These are phyloP conservation scores for Taiozyma sp. DNA, from an alignment of 1,139 yeast species.

Conservation along the genomic window DNA sequence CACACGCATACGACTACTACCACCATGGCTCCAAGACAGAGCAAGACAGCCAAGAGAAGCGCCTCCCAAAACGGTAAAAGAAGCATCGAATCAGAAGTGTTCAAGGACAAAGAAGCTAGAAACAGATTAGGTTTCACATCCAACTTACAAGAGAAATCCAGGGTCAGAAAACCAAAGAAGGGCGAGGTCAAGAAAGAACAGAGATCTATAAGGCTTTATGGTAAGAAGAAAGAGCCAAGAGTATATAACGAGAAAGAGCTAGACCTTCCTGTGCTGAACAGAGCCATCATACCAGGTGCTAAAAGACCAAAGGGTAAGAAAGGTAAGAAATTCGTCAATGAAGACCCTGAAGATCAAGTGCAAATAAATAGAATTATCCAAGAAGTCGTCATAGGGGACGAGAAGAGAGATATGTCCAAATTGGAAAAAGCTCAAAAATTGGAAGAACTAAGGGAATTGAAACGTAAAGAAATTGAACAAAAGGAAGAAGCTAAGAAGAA, in stretches of 20 bases:
- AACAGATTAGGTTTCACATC: constrained; percentile 60
- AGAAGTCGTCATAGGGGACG: constrained; percentile 78
- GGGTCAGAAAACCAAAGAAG: constrained; percentile 46
- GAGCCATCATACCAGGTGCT: constrained; percentile 83
- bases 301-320: constrained; percentile 78
- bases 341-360: constrained; percentile 50
- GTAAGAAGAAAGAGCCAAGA: constrained; percentile 53
- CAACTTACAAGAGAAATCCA: constrained; percentile 59
- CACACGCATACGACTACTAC: background rate
- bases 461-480: constrained; percentile 80
- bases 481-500: constrained; percentile 68
- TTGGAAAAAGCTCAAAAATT: constrained; percentile 84
- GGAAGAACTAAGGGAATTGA: constrained; percentile 85
- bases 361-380: constrained; percentile 65
- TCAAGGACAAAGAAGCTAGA: constrained; percentile 58
- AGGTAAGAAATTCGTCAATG: constrained; percentile 85
- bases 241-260: constrained; percentile 75
- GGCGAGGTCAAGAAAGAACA: constrained; percentile 60
- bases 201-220: constrained; percentile 60
- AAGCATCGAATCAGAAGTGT: constrained; percentile 61
- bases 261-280: constrained; percentile 73
- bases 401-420: constrained; percentile 81
- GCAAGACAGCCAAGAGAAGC: constrained; percentile 54
- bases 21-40: constrained; percentile 51
- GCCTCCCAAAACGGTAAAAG: constrained; percentile 50